These are phyloP conservation scores for Euptelea pleiosperma DNA, from an alignment of 164 flowering plant genomes.

Conservation along the genomic window DNA sequence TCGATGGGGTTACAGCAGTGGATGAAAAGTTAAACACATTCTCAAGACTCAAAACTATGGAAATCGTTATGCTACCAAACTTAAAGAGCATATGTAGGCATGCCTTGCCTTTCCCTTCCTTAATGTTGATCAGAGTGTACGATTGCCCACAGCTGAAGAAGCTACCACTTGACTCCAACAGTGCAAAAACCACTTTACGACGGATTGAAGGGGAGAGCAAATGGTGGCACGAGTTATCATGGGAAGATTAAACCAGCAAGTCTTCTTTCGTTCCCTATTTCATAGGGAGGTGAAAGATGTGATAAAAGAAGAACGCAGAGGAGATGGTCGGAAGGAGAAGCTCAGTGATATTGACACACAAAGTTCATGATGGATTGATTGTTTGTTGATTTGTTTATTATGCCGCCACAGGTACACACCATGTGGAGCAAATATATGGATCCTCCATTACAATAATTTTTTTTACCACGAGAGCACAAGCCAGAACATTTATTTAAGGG, in stretches of 20 bases:
- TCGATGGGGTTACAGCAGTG: background rate
- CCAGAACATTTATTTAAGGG: no score
- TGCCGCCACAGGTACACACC: no score
- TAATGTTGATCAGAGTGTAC: background rate
- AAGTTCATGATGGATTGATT: no score
- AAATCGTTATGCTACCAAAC: background rate
- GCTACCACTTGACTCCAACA: conserved; percentile 12
- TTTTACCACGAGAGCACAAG: no score
- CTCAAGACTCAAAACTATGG: conserved; percentile 3
- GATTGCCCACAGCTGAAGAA: conserved; percentile 11
- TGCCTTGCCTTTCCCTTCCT: conserved; percentile 11
- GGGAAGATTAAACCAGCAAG: conserved; percentile 9
- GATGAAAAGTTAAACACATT: background rate
- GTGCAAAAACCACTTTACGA: conserved; percentile 2
- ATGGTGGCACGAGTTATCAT: conserved; percentile 18
- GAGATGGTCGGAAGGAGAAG: no score
- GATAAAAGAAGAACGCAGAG: no score
- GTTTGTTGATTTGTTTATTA: no score
- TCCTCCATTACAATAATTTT: no score
- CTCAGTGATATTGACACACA: no score
- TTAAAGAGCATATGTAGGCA: conserved; percentile 13
- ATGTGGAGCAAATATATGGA: no score
- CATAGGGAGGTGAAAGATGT: no score
- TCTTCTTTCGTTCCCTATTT: background rate
- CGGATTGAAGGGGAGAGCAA: background rate